phyloP scores from a whole-genome alignment of 1,284 basidiomycete genomes.

The Phellinidium pouzarii region DNA sequence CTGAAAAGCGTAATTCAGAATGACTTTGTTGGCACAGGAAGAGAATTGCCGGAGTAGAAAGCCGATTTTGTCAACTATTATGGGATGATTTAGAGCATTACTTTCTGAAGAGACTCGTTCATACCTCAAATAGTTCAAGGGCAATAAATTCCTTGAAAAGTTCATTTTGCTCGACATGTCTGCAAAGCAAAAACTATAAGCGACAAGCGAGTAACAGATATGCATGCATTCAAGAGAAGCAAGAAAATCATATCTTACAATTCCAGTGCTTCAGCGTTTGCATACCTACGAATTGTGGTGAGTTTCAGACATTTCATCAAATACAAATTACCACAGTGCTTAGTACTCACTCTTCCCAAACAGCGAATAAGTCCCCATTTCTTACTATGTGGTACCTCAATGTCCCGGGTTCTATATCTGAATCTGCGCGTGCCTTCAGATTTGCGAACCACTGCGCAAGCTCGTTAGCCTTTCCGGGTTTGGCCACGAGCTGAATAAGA shows the following conservation, averaged over 20 bases:
- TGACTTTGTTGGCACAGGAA: conserved; percentile 3
- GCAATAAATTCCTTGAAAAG: not conserved
- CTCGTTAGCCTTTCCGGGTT: conserved; percentile 11
- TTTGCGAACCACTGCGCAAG: conserved; percentile 6
- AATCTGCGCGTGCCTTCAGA: conserved; percentile 11
- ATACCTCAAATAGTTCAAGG: not conserved
- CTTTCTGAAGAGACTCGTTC: not conserved
- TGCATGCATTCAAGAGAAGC: not conserved
- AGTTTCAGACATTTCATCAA: not conserved
- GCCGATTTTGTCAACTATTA: not conserved
- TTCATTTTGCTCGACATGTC: not conserved
- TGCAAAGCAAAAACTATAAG: not conserved
- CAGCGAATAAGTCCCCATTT: conserved; percentile 2
- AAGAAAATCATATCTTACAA: not conserved
- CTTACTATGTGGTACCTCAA: conserved; percentile 7
- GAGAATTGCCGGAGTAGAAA: conserved; percentile 4
- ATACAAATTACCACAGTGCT: not conserved
- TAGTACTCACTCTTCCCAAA: conserved; percentile 7
- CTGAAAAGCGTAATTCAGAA: too few relatives aligned
- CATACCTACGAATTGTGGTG: not conserved
- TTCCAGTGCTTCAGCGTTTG: not conserved
- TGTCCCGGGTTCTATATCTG: conserved; percentile 8
- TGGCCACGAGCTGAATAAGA: not conserved
- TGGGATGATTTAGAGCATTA: not conserved
- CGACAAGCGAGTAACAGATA: not conserved